Percentiles rank a stretch among this genome's conserved stretches.
These are phyloP conservation scores for Aspergillus baeticus DNA, from an alignment of 495 filamentous ascomycete species.

Conservation along the genomic window DNA sequence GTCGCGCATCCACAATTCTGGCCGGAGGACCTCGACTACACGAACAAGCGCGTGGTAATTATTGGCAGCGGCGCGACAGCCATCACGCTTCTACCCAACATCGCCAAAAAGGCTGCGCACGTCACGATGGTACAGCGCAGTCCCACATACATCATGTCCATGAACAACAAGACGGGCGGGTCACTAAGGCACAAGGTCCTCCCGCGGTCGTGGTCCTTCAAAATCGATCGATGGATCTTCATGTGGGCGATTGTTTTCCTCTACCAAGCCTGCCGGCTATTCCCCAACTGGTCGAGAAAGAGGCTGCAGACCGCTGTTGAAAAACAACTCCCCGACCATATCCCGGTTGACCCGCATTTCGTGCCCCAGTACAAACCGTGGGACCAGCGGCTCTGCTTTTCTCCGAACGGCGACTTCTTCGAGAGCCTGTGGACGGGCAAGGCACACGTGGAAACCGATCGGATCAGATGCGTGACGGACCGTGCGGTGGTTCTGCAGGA, in stretches of 20 bases:
- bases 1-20: constrained; percentile 44
- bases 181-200: constrained; percentile 9
- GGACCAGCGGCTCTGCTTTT: constrained; percentile 66
- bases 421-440: no score
- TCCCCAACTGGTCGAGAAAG: constrained; percentile 41
- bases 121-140: constrained; percentile 50
- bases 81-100: constrained; percentile 38
- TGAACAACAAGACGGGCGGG: constrained; percentile 21
- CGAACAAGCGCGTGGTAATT: constrained; percentile 44
- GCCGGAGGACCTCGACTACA: constrained; percentile 39
- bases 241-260: constrained; percentile 13
- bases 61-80: constrained; percentile 51
- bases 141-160: constrained; percentile 49
- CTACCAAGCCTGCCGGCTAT: constrained; percentile 43
- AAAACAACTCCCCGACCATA: constrained; percentile 46
- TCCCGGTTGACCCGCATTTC: constrained; percentile 61
- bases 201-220: constrained; percentile 18
- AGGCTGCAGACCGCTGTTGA: constrained; percentile 34
- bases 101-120: constrained; percentile 30
- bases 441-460: no score
- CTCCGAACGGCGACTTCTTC: constrained; percentile 56
- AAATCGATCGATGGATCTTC: no score
- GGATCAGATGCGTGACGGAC: no score
- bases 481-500: neutral
- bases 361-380: constrained; percentile 62